Evolutionary conservation across 1,139 yeast genomes (phyloP), one percentile per base, ranked within the genome.

Genomic region (Scheffersomyces illinoinensis): DNA sequence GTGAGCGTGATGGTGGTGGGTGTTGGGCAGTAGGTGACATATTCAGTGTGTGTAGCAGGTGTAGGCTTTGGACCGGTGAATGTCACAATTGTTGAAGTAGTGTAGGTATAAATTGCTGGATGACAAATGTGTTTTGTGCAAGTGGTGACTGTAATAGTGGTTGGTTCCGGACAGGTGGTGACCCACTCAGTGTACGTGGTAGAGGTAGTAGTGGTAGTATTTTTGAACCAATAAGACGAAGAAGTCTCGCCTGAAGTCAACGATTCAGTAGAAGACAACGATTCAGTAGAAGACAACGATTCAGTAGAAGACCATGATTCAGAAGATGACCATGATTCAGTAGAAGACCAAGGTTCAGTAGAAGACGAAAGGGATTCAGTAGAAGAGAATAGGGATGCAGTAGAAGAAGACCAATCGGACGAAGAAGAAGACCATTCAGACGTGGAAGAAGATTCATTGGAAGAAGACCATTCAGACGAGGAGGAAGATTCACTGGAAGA

Each of bases 21-120:
- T 53, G 51, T 64, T 52, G 67, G 69, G 59, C 69, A 65, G 66
- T 62, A 65, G 62, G 68, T 65, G 62, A 64, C 60, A 66, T 61
- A 66, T 57, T 63, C 65, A 48, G 68, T 65, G 57, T 62, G 63
- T 55, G 67, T 65, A 47, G 60, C 56, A 53, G 58, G 64, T 18
- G 61, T 59, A 48, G 51, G 51, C 10, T 48, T 48, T 5, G 24
- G 21, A 46, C 51, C 51, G 17, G 57, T 51, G 62, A 65, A 52
- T 56, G 66, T 62, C 57, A 66, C 55, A 60, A 68, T 65, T 56
- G 65, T 60, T 26, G 61, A 62, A 33, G 51, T 56, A 23, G 65
- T 33, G 50, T 61, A 66, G 49, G 68, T 63, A 60, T 62, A 55
- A 52, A 54, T 57, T 47, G 53, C 23, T 23, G 68, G 66, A 47